A percentile compares a stretch with the other conserved stretches of the same genome.
phyloP scores from a whole-genome alignment of 352 stramenopile genomes.

The Pythium biforme region DNA sequence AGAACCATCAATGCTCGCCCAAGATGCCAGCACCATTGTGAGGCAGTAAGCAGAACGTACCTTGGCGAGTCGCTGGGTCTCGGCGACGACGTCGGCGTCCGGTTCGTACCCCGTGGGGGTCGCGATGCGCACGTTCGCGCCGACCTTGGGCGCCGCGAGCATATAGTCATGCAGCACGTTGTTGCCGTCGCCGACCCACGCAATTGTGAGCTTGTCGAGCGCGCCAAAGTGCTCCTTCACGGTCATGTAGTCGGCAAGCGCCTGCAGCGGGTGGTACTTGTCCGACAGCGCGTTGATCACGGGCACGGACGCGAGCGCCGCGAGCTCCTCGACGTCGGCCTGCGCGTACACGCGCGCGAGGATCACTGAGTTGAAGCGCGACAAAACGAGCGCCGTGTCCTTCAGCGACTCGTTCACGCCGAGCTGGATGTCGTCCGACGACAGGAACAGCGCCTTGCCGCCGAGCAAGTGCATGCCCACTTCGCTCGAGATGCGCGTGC shows the following conservation, averaged over 20 bases:
- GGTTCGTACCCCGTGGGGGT: slow-evolving; percentile 93
- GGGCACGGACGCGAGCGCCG: slow-evolving; percentile 89
- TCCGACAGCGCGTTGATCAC: slow-evolving; percentile 99
- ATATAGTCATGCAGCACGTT: slow-evolving; percentile 98
- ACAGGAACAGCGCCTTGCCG: slow-evolving; percentile 96
- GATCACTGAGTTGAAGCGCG: slow-evolving; percentile 96
- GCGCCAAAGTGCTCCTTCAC: slow-evolving; percentile 91
- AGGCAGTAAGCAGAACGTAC: slow-evolving; percentile 7
- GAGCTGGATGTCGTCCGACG: slow-evolving; percentile 97
- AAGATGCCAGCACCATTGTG: too few species aligned
- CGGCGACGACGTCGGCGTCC: slow-evolving; percentile 86
- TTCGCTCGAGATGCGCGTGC: slow-evolving; percentile 93
- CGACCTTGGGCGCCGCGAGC: slow-evolving; percentile 88
- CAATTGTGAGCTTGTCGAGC: slow-evolving; percentile 90
- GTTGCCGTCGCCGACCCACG: slow-evolving; percentile 98
- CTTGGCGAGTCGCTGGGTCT: slow-evolving; percentile 86
- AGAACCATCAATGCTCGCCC: background rate
- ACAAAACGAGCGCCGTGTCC: slow-evolving; percentile 86
- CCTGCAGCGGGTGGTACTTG: slow-evolving; percentile 98
- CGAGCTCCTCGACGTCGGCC: slow-evolving; percentile 86
- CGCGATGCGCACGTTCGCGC: slow-evolving; percentile 93
- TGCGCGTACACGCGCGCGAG: slow-evolving; percentile 96
- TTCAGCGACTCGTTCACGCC: slow-evolving; percentile 97
- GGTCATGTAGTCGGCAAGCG: slow-evolving; percentile 97
- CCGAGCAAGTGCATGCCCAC: slow-evolving; percentile 96